Base-by-base conservation (phyloP, 768 basidiomycete species). In the Amanita polypyramis region DNA sequence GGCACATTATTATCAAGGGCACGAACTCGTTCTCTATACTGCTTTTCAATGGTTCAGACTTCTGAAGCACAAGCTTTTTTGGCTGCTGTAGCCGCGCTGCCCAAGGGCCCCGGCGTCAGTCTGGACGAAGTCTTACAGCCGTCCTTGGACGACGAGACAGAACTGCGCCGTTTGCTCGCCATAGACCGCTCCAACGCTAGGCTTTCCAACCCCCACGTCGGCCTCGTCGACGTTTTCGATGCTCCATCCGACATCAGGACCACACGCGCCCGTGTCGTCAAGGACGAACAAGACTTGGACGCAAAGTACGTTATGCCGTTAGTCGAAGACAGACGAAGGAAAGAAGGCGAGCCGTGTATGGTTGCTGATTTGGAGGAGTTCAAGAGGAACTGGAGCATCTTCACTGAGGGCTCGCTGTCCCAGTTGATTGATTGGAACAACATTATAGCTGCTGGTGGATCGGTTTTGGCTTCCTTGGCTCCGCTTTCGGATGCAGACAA, bases 351-450 rank as follows among this genome's bases (percentile, higher is more conserved):
- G 2, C 71, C 73, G 1, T 63, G 68, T 40, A 77, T 75, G 64
- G 75, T 74, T 8, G 53, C 63, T 1, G 63, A 62, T 52, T 56
- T 79, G 10, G 79, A 79, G 15, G 74, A 76, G 43, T 83, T 80
- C 67, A 73, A 73, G 63, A 73, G 71, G 63, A 79, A 79, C 55
- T 83, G 79, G 79, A 48, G 70, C 9, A 65, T 81, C 34, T 83
- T 83, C 60, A 74, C 73, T 10, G 79, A 83, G 55, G 75, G 75
- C 2, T 76, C 77, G 3, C 64, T 82, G 9, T 76, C 75, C 6
- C 77, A 80, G 55, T 63, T 81, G 14, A 20, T 65, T 33, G 73
- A 80, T 54, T 82, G 79, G 79, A 77, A 68, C 61, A 80, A 81
- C 54, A 75, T 82, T 50, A 65, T 81, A 14, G 79, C 72, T 29